Conservation (phyloP, 306 rosid genomes). For the Psophocarpus tetragonolobus region DNA sequence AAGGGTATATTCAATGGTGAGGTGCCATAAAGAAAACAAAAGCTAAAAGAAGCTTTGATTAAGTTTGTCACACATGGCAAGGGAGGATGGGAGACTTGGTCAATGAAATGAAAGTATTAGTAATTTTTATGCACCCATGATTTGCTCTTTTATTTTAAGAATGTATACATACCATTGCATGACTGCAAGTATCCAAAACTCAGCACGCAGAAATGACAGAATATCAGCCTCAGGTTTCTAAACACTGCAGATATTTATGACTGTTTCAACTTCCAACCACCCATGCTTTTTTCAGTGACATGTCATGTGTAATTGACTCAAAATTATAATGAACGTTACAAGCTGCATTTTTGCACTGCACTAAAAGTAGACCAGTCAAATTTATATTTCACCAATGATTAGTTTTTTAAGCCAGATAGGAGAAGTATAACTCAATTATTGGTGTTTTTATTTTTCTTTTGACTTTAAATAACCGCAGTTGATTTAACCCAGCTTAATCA, state of each 20-base stretch:
- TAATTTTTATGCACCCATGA: slow-evolving; percentile 19
- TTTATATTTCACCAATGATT: slow-evolving; percentile 40
- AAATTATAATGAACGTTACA: slow-evolving; percentile 27
- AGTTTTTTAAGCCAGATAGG: slow-evolving; percentile 30
- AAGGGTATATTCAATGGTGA: not conserved
- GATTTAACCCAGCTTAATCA: slow-evolving; percentile 26
- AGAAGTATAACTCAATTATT: slow-evolving; percentile 37
- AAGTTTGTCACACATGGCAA: slow-evolving; percentile 33
- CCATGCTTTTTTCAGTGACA: slow-evolving; percentile 6
- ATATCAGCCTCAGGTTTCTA: slow-evolving; percentile 21
- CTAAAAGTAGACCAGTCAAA: slow-evolving; percentile 31
- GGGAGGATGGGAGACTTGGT: not conserved
- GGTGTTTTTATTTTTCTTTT: slow-evolving; percentile 18
- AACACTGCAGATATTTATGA: slow-evolving; percentile 18
- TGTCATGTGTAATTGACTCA: slow-evolving; percentile 26
- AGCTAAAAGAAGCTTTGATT: not conserved
- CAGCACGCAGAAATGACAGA: slow-evolving; percentile 22
- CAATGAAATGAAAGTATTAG: not conserved
- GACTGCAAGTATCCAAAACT: slow-evolving; percentile 11
- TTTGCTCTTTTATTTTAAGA: slow-evolving; percentile 24
- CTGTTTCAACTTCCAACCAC: slow-evolving; percentile 31
- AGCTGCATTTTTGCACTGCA: slow-evolving; percentile 36
- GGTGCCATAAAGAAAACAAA: not conserved
- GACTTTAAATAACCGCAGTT: slow-evolving; percentile 8
- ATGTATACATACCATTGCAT: slow-evolving; percentile 9